Base-by-base conservation (phyloP, 106 monocot species). In the Platanthera guangdongensis region DNA sequence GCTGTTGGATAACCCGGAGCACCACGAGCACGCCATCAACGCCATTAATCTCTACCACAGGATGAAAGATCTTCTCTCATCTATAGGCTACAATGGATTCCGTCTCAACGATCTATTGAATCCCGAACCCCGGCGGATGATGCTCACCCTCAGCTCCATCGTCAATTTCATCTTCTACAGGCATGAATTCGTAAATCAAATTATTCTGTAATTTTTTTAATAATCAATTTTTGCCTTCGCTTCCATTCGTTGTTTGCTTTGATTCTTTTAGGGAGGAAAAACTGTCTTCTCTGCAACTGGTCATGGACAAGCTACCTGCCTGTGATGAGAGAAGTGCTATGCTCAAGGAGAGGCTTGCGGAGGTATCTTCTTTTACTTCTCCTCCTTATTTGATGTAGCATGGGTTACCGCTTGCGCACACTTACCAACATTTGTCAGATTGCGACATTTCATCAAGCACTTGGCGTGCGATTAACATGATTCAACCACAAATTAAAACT, bases 131-230 rank as follows among this genome's bases (percentile, higher is more conserved):
- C 80, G 52, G 45, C 78, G 85, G 16, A 83, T 90, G 7, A 4
- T 59, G 8, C 78, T 73, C n/a, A 82, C 90, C 77, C 86, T 95
- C 65, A 90, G 90, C 76, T 52, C 81, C 46, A 30, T 95, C 57
- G 80, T 89, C 67, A 95, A 95, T 78, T 93, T 83, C 64, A 52
- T 90, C 15, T 80, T 76, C 57, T 80, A 92, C 84, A 89, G 89
- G 95, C 14, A 72, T 6, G 72, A 10, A 19, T 50, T 70, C 15
- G 47, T 51, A 51, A 51, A 72, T 51, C 21, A 8, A 39, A 0
- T 8, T 11, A 11, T 9, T 19, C 1, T 72, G 32, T 5, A 0
- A 10, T n/a, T n/a, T 32, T 32, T 4, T n/a, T 65, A 39, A 65
- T 65, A 32, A 25, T 65, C 9, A 10, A 6, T 32, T 65, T 65